Evolutionary conservation across 768 basidiomycete genomes (phyloP).

Genomic region (Mycena kentingensis): DNA sequence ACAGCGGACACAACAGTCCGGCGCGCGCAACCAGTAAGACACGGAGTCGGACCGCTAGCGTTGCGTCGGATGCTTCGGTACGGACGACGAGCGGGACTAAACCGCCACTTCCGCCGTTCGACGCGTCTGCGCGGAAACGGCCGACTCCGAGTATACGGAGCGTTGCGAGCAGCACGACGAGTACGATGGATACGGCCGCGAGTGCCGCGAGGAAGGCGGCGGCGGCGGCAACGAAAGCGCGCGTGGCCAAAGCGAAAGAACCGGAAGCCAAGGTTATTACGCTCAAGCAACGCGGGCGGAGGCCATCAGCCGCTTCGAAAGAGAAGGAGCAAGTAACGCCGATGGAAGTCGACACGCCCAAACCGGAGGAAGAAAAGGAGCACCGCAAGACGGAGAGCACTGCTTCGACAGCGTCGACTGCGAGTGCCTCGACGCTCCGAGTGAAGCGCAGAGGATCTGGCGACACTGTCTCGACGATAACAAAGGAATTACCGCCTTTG

Average conservation of each 20-base stretch:
- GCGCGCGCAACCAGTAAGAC: neutral
- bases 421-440: slow-evolving; percentile 41
- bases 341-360: slow-evolving; percentile 14
- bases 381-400: slow-evolving; percentile 51
- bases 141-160: slow-evolving; percentile 25
- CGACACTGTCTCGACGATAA: slow-evolving; percentile 43
- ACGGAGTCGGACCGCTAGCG: slow-evolving; percentile 18
- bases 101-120: slow-evolving; percentile 30
- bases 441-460: slow-evolving; percentile 42
- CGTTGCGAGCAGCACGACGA: slow-evolving; percentile 25
- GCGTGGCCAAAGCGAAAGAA: slow-evolving; percentile 5
- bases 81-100: slow-evolving; percentile 15
- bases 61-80: slow-evolving; percentile 20
- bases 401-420: slow-evolving; percentile 43
- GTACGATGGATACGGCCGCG: slow-evolving; percentile 29
- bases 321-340: slow-evolving; percentile 21
- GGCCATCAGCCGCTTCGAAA: slow-evolving; percentile 10
- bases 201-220: slow-evolving; percentile 32
- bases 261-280: slow-evolving; percentile 23
- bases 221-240: slow-evolving; percentile 10
- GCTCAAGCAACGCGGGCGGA: slow-evolving; percentile 19
- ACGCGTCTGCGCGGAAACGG: slow-evolving; percentile 35
- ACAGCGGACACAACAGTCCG: neutral
- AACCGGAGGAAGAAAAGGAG: slow-evolving; percentile 33
- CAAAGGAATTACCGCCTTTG: slow-evolving; percentile 14